Percentiles rank a stretch among this genome's conserved stretches.
Evolutionary conservation across 2,329 filamentous ascomycete genomes (phyloP).

Genomic region (Penicillium occitanis): DNA sequence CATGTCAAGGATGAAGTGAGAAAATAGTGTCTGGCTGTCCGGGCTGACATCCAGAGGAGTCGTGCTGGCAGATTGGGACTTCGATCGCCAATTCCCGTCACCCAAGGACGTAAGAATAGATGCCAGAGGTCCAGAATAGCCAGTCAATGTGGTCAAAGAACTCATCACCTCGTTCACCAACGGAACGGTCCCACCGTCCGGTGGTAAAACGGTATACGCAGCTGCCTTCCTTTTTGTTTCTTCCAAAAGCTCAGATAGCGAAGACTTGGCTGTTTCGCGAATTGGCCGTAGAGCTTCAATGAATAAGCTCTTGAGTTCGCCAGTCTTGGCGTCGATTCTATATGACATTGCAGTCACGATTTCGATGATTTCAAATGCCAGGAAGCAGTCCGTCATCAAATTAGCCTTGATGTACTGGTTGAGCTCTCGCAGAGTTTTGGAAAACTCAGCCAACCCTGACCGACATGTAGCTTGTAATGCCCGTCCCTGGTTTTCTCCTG

Average conservation of each 20-base stretch:
- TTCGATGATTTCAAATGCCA: constrained; percentile 93
- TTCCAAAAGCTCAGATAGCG: constrained; percentile 77
- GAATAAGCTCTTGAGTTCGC: constrained; percentile 79
- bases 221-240: constrained; percentile 73
- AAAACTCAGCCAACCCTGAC: constrained; percentile 74
- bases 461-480: constrained; percentile 79
- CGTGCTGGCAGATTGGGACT: constrained; percentile 63
- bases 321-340: constrained; percentile 76
- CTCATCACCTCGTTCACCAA: constrained; percentile 82
- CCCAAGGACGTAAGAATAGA: constrained; percentile 90
- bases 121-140: constrained; percentile 79
- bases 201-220: constrained; percentile 65
- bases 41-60: constrained; percentile 83
- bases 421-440: constrained; percentile 80
- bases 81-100: constrained; percentile 80
- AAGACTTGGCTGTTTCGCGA: constrained; percentile 85
- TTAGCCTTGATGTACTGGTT: constrained; percentile 87
- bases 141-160: constrained; percentile 80
- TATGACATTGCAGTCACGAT: constrained; percentile 78
- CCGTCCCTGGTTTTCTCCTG: constrained; percentile 76
- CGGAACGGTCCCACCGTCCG: constrained; percentile 75
- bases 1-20: constrained; percentile 85
- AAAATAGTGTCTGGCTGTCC: constrained; percentile 83
- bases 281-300: constrained; percentile 85
- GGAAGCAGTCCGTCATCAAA: constrained; percentile 84